Base-by-base conservation (phyloP, 768 basidiomycete genomes). In the Mycena alexandri region DNA sequence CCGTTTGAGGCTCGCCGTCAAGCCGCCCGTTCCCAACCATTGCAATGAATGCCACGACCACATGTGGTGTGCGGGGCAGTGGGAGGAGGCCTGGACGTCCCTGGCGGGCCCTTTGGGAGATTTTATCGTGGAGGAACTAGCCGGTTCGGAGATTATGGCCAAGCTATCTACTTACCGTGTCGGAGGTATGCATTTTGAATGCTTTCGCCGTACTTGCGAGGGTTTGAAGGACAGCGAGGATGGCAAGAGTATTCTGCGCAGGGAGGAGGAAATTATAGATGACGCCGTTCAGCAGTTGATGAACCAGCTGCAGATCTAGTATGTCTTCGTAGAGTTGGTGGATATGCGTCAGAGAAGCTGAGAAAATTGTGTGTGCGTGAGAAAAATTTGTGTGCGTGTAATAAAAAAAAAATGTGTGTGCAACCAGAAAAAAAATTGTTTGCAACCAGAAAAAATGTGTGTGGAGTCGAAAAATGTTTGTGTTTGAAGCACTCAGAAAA, bases 191-290 rank as follows among this genome's bases (percentile, higher is more conserved):
- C 46, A 43, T 17, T 5, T 0, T 6, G 64, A 66, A 3, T 66
- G 64, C 16, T 50, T 42, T 41, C 42, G 52, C 8, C 64, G 58
- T 4, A 66, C 57, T 7, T 66, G 64, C 24, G 50, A 53, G 2
- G 51, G 51, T 9, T 38, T 66, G 50, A n/a, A 55, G 57, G 64
- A 47, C 43, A 48, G 42, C 2, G 2, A 10, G 19, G 56, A 65
- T 5, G 29, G 33, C 21, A 5, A n/a, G 11, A 66, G 64, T 13
- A 46, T 66, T 34, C 25, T 60, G 51, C 53, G 29, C 51, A 25
- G 29, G 57, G 64, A 66, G 36, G 64, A 66, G 44, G 34, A 13
- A 2, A 6, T 66, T 8, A 42, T 66, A 0, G 64, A 66, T 19
- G 9, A 25, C 12, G 43, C 19, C 2, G 36, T 60, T n/a, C n/a